These are phyloP conservation scores for Coniosporium tulheliwenetii DNA, from an alignment of 2,329 filamentous ascomycete genomes.

Conservation along the genomic window DNA sequence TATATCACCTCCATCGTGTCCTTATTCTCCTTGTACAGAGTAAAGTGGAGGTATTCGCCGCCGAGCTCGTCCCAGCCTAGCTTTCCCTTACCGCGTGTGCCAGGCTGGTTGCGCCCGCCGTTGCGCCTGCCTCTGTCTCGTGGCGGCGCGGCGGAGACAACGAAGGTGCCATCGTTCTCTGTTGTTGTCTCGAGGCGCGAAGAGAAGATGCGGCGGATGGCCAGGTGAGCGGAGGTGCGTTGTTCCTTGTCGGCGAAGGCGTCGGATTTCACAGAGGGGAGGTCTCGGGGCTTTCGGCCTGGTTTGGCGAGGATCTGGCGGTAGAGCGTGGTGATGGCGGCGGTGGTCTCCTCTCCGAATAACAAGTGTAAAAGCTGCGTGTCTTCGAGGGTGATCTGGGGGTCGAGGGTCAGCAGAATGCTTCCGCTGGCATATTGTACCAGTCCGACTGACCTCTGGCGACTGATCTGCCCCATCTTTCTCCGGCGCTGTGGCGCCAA, in stretches of 20 bases:
- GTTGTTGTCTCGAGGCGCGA: constrained; percentile 65
- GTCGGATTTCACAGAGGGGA: constrained; percentile 36
- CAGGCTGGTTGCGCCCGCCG: constrained; percentile 5
- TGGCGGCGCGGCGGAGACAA: constrained; percentile 33
- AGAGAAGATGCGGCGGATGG: constrained; percentile 64
- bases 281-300: constrained; percentile 37
- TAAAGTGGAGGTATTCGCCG: constrained; percentile 81
- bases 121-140: constrained; percentile 14
- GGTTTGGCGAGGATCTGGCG: constrained; percentile 36
- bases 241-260: constrained; percentile 43
- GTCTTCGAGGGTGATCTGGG: constrained; percentile 8
- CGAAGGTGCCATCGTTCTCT: constrained; percentile 50
- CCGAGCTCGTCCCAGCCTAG: constrained; percentile 48
- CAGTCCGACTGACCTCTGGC: no score
- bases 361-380: constrained; percentile 21
- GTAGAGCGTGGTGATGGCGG: constrained; percentile 39
- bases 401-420: no score
- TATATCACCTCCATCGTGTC: constrained; percentile 86
- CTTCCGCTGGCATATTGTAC: no score
- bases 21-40: constrained; percentile 90
- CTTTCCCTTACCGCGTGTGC: constrained; percentile 20
- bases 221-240: constrained; percentile 47
- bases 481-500: not conserved
- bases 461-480: no score
- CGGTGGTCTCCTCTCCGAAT: constrained; percentile 36